Percentiles rank a stretch among this genome's conserved stretches.
These are phyloP conservation scores for Trypanosoma avium DNA, from an alignment of 208 protist species.

Conservation along the genomic window DNA sequence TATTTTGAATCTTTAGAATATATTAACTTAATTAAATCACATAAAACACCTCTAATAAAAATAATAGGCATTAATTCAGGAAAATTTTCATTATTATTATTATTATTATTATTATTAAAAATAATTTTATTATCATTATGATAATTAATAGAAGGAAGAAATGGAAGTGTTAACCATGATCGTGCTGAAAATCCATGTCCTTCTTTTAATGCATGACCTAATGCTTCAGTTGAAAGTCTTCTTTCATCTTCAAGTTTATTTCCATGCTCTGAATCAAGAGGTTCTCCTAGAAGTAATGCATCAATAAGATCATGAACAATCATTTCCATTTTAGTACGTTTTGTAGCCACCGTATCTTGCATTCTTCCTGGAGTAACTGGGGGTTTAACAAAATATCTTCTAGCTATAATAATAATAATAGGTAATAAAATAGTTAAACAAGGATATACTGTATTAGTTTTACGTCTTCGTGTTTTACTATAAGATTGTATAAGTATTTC, in stretches of 20 bases:
- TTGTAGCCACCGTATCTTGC: constrained; percentile 17
- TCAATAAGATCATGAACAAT: constrained; percentile 24
- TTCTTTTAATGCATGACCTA: constrained; percentile 14
- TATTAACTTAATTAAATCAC: constrained; percentile 24
- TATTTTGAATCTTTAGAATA: constrained; percentile 28
- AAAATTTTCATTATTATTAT: not conserved
- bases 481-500: not conserved
- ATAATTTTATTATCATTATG: constrained; percentile 9
- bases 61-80: constrained; percentile 4
- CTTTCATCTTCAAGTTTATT: not conserved
- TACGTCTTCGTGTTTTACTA: constrained; percentile 5
- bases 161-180: constrained; percentile 21
- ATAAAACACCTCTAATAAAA: constrained; percentile 27
- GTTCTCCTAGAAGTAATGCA: constrained; percentile 13
- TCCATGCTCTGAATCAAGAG: not conserved
- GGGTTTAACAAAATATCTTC: constrained; percentile 26
- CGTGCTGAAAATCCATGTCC: constrained; percentile 15
- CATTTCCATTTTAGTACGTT: constrained; percentile 25
- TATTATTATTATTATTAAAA: not conserved
- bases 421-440: constrained; percentile 19
- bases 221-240: not conserved
- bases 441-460: not conserved
- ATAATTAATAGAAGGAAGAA: not conserved
- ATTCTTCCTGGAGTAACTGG: constrained; percentile 17
- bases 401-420: constrained; percentile 16